phyloP scores from a whole-genome alignment of 1,284 basidiomycete species.

The Apiotrichum gamsii region DNA sequence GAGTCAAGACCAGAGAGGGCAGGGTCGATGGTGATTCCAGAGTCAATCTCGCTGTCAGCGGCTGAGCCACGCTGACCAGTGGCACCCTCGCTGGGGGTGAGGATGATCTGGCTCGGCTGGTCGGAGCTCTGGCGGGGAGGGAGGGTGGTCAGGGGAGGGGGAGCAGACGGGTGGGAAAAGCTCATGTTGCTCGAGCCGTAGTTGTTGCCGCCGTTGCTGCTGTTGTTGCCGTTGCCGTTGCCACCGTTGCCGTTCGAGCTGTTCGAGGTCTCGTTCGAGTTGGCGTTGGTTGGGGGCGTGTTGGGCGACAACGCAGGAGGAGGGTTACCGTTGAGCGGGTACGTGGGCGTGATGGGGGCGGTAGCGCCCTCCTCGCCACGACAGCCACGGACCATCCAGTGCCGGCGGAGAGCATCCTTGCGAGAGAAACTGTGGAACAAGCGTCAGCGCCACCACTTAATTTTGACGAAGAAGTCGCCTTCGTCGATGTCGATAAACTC shows the following conservation, averaged over 20 bases:
- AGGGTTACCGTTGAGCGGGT: conserved; percentile 29
- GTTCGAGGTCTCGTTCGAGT: background rate
- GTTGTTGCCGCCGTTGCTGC: background rate
- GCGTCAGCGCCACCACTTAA: too few relatives aligned
- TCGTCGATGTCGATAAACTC: conserved; percentile 15
- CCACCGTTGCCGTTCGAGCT: background rate
- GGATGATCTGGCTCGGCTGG: conserved; percentile 32
- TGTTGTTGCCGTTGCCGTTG: background rate
- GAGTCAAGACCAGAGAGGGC: conserved; percentile 8
- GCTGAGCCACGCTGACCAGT: conserved; percentile 7
- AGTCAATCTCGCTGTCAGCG: conserved; percentile 10
- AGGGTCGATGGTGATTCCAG: conserved; percentile 20
- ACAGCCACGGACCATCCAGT: conserved; percentile 50
- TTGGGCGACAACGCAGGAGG: conserved; percentile 38
- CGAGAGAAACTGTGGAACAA: conserved; percentile 48
- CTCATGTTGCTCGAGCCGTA: conserved; percentile 16
- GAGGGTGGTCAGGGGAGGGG: conserved; percentile 32
- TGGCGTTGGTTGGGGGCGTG: conserved; percentile 20
- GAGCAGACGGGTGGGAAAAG: conserved; percentile 32
- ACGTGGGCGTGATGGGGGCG: conserved; percentile 37
- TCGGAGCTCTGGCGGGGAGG: conserved; percentile 31
- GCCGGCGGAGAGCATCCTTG: conserved; percentile 49
- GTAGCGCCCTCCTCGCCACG: conserved; percentile 43
- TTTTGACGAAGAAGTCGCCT: too few relatives aligned
- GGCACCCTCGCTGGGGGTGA: conserved; percentile 36